phyloP scores from a whole-genome alignment of 129 eudicot genomes.

The Solidago caesia region DNA sequence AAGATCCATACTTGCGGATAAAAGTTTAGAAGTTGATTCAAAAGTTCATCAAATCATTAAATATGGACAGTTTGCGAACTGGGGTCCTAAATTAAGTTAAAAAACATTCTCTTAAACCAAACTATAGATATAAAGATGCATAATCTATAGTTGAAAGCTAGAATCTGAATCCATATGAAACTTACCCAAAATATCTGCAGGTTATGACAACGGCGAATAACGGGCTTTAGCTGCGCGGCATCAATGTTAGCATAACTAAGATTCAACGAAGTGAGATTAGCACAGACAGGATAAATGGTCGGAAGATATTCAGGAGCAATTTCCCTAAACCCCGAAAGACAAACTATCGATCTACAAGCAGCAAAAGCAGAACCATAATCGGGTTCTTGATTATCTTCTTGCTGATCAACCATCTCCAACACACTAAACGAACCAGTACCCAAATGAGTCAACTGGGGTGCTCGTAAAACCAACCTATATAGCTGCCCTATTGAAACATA shows the following conservation, averaged over 20 bases:
- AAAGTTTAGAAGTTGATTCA: background rate
- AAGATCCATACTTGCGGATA: background rate
- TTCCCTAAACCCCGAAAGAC: constrained; percentile 75
- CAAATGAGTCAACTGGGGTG: constrained; percentile 74
- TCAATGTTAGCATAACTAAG: constrained; percentile 65
- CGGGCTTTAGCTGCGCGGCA: constrained; percentile 52
- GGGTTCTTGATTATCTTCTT: constrained; percentile 46
- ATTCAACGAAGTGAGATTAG: constrained; percentile 69
- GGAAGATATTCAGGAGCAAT: constrained; percentile 50
- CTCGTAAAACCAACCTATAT: constrained; percentile 49
- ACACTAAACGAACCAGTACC: constrained; percentile 70
- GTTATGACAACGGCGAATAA: constrained; percentile 64
- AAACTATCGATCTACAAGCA: constrained; percentile 63
- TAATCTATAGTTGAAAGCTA: background rate
- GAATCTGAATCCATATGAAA: background rate
- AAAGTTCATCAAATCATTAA: too few species aligned
- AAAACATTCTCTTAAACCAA: background rate
- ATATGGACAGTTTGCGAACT: background rate
- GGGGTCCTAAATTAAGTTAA: background rate
- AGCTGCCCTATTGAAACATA: constrained; percentile 53
- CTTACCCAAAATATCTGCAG: constrained; percentile 74
- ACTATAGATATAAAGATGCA: constrained; percentile 1
- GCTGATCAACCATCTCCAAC: constrained; percentile 26
- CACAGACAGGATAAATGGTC: constrained; percentile 51
- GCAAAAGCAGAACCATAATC: constrained; percentile 61